phyloP scores from a whole-genome alignment of 176 grass and related monocot species.

The Cenchrus purpureus region DNA sequence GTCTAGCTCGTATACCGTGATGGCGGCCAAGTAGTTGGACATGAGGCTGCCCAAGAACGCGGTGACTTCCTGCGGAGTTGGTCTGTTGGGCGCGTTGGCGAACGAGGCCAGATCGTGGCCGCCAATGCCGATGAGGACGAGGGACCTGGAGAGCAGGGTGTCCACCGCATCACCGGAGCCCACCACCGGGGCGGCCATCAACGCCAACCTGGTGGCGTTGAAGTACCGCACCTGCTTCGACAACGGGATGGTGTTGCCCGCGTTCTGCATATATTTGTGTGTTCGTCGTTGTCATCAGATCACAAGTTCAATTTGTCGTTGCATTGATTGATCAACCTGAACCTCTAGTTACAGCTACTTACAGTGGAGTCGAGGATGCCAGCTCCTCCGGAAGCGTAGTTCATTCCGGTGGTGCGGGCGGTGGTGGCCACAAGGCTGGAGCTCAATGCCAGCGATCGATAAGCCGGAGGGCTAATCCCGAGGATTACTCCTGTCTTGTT shows the following conservation, averaged over 20 bases:
- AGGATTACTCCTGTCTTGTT: not conserved
- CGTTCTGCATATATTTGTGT: not conserved
- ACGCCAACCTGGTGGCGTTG: conserved; percentile 10
- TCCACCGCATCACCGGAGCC: not conserved
- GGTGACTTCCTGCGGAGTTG: not conserved
- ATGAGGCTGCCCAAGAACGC: conserved; percentile 17
- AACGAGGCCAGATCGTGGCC: conserved; percentile 38
- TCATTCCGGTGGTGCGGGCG: not conserved
- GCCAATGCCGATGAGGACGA: conserved; percentile 31
- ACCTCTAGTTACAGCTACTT: not conserved
- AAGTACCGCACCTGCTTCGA: conserved; percentile 46
- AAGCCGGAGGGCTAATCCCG: not conserved
- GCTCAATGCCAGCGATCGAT: not conserved
- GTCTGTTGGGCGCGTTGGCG: not conserved
- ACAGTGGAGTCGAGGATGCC: conserved; percentile 38
- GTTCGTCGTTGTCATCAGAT: no score
- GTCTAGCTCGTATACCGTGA: conserved; percentile 1
- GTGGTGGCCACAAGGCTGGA: not conserved
- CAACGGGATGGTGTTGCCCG: conserved; percentile 26
- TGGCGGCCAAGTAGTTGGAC: conserved; percentile 26
- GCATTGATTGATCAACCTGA: no score
- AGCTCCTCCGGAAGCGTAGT: not conserved
- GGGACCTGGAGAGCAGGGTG: conserved; percentile 16
- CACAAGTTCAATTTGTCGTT: no score
- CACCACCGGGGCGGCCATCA: not conserved